Conservation (phyloP, 2,329 filamentous ascomycete genomes). For the Hymenoscyphus linearis region DNA sequence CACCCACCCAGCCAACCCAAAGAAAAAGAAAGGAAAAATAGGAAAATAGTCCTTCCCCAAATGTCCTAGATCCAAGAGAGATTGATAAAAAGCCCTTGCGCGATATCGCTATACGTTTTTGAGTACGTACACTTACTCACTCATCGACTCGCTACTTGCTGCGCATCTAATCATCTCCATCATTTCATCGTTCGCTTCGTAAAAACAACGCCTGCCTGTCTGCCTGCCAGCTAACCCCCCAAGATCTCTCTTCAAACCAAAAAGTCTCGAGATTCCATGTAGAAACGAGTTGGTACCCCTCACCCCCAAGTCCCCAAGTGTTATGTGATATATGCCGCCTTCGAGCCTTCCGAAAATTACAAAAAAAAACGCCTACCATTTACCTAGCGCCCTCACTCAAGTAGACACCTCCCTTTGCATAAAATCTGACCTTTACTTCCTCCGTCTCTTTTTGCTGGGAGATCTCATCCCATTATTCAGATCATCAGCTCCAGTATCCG, state of each 20-base stretch:
- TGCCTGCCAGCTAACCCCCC: background rate
- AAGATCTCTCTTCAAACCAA: background rate
- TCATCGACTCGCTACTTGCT: no score
- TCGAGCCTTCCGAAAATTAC: background rate
- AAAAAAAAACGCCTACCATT: background rate
- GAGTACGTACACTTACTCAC: no score
- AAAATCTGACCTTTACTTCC: conserved; percentile 9
- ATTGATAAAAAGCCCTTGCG: no score
- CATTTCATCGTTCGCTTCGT: background rate
- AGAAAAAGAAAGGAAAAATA: no score
- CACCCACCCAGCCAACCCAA: no score
- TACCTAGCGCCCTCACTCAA: background rate
- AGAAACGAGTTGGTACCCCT: background rate
- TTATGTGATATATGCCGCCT: background rate
- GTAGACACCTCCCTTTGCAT: background rate
- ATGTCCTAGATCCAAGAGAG: no score
- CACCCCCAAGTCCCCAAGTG: background rate
- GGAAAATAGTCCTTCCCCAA: no score
- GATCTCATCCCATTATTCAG: conserved; percentile 12
- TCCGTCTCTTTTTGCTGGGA: conserved; percentile 25
- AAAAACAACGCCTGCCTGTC: background rate
- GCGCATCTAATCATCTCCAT: background rate
- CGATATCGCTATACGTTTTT: no score
- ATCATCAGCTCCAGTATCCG: conserved; percentile 17
- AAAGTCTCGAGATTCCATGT: background rate